These are phyloP conservation scores for Jackrogersella minutella DNA, from an alignment of 495 filamentous ascomycete genomes.

Conservation along the genomic window DNA sequence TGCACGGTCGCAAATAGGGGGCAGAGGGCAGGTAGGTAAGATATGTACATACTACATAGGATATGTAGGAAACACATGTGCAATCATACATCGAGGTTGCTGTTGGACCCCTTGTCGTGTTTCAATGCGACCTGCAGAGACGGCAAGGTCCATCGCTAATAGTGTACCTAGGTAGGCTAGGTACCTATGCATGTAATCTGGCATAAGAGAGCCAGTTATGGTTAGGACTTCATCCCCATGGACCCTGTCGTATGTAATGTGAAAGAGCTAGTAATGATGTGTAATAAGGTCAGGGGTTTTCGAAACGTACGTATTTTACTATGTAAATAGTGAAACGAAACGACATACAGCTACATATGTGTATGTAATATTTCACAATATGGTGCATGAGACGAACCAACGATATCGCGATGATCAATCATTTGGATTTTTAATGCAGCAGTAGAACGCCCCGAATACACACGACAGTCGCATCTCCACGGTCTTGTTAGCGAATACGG, in stretches of 20 bases:
- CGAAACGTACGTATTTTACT: too few relatives aligned
- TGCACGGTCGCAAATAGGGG: conserved; percentile 25
- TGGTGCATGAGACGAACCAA: conserved; percentile 1
- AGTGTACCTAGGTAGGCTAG: neutral
- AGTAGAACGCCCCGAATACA: neutral
- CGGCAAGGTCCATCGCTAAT: conserved; percentile 10
- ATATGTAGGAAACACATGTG: conserved; percentile 28
- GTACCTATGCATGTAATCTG: conserved; percentile 25
- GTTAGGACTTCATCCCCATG: conserved; percentile 13
- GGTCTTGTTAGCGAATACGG: neutral
- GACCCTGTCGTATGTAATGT: conserved; percentile 9
- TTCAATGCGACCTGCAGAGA: conserved; percentile 25
- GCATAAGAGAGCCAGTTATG: neutral
- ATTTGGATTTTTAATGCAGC: conserved; percentile 22
- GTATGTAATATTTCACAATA: neutral
- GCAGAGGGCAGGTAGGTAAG: neutral
- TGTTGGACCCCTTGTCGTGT: conserved; percentile 25
- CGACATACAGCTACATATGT: neutral
- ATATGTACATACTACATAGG: too few relatives aligned
- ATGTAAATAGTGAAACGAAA: too few relatives aligned
- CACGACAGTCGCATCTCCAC: neutral
- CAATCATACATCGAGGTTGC: conserved; percentile 28
- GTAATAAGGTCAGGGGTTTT: too few relatives aligned
- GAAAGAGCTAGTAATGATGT: conserved; percentile 5
- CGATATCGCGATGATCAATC: conserved; percentile 19